A percentile compares a stretch with the other conserved stretches of the same genome.
Conservation (phyloP, 139 green algal genomes). For the Mesotaenium endlicherianum region DNA sequence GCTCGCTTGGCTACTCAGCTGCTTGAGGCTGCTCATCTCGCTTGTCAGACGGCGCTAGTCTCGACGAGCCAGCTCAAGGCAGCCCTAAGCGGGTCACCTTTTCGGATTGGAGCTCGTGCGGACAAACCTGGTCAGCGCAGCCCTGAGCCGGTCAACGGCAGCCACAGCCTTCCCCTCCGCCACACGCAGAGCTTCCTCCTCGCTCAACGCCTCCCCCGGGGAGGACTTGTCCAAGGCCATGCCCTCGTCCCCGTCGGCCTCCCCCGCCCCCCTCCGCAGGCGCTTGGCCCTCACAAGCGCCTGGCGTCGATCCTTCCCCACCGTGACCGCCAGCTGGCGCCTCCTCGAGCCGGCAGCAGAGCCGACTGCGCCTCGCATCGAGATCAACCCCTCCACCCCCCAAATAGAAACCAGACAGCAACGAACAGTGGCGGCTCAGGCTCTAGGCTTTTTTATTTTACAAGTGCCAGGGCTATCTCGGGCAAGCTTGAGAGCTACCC, state of each 20-base stretch:
- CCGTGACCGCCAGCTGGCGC: background rate
- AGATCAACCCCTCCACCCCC: too few relatives aligned
- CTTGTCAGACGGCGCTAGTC: background rate
- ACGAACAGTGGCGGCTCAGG: too few relatives aligned
- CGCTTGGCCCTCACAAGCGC: conserved; percentile 40
- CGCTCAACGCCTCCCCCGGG: background rate
- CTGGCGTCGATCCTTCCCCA: conserved; percentile 34
- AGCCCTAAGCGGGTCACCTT: background rate
- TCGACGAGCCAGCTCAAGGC: background rate
- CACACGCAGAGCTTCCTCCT: conserved; percentile 2
- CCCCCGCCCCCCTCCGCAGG: conserved; percentile 1
- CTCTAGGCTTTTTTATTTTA: too few relatives aligned
- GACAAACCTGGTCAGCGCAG: background rate
- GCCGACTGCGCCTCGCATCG: too few relatives aligned
- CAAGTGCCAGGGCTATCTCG: too few relatives aligned
- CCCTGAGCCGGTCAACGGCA: conserved; percentile 5
- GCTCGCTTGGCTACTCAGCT: background rate
- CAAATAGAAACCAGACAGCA: too few relatives aligned
- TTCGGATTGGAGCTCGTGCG: background rate
- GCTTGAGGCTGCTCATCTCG: background rate
- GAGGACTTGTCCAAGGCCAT: conserved; percentile 18
- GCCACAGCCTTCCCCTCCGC: conserved; percentile 9
- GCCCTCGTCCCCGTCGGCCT: conserved; percentile 3
- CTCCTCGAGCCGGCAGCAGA: too few relatives aligned
- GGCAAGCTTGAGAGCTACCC: too few relatives aligned